Evolutionary conservation across 106 monocot species (phyloP), one percentile per base, ranked within the genome.

Genomic region (Gastrodia elata): DNA sequence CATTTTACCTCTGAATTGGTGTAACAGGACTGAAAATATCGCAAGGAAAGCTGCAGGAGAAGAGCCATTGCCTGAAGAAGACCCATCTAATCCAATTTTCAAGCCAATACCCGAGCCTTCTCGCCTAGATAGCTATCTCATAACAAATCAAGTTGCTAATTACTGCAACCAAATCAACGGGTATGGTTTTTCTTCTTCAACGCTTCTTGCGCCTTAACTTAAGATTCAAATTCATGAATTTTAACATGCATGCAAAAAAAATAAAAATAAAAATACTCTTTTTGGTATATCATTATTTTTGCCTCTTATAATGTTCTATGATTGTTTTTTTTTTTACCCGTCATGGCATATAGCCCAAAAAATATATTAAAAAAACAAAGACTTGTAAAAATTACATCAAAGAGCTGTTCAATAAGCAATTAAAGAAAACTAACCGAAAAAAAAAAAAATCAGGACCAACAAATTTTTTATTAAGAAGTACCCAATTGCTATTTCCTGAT

Each of bases 101-200:
- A 92, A 97, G 76, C 96, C 96, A 65, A 73, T 92, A 35, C 86
- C 86, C 27, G 96, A 97, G 74, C 96, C 96, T 46, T 92, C 96
- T 34, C 92, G 92, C 32, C 68, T 97, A n/a, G 96, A 97, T 70
- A 82, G 80, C 77, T 97, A 81, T 84, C 90, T 92, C 40, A 88
- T 97, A 39, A 92, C 90, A 71, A 92, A 97, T 78, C 92, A 97
- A 69, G 65, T 97, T 15, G 64, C 92, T 65, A 97, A 92, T 76
- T 91, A 91, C 72, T 96, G 95, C 85, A 89, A 87, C 80, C 95
- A 96, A 79, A 90, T 96, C 37, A 96, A 96, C 46, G 89, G 89
- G 92, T 96, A 87, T 73, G 46, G 0, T 61, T 61, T 61, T 61
- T 13, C 30, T 24, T 30, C 11, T 22, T 2, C 18, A n/a, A 5